Conservation (phyloP, 345 rosid genomes). For the Microcos paniculata region DNA sequence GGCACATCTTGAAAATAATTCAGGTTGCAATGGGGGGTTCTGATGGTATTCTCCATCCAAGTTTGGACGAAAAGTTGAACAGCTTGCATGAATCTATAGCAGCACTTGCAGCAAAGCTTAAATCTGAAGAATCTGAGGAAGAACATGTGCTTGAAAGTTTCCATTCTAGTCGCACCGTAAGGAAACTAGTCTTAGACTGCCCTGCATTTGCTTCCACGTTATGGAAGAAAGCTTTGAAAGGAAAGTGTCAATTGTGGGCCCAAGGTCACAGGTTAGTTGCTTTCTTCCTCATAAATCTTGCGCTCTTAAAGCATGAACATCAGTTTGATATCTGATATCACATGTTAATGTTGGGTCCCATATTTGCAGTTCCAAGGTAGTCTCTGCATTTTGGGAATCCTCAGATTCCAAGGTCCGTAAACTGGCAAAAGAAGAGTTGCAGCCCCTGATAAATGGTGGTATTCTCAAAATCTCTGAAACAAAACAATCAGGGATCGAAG, state of each 20-base stretch:
- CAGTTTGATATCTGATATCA: slow-evolving; percentile 1
- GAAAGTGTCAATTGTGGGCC: slow-evolving; percentile 64
- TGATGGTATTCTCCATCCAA: slow-evolving; percentile 59
- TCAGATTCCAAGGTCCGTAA: slow-evolving; percentile 43
- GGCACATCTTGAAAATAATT: slow-evolving; percentile 6
- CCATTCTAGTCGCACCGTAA: slow-evolving; percentile 78
- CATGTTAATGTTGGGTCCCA: background rate
- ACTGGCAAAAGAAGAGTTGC: slow-evolving; percentile 61
- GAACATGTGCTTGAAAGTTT: slow-evolving; percentile 80
- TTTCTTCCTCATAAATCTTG: background rate
- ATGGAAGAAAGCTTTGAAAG: slow-evolving; percentile 72
- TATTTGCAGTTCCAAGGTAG: slow-evolving; percentile 70
- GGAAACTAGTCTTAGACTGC: slow-evolving; percentile 70
- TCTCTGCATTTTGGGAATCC: slow-evolving; percentile 69
- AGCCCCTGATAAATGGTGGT: slow-evolving; percentile 62
- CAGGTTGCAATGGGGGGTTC: slow-evolving; percentile 78
- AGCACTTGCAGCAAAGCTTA: slow-evolving; percentile 57
- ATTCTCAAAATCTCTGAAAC: slow-evolving; percentile 47
- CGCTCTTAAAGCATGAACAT: background rate
- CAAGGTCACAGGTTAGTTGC: slow-evolving; percentile 79
- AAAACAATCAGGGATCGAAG: slow-evolving; percentile 33
- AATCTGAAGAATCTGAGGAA: slow-evolving; percentile 49
- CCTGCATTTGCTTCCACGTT: slow-evolving; percentile 64
- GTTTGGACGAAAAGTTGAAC: slow-evolving; percentile 54
- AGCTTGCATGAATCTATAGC: slow-evolving; percentile 63